phyloP scores from a whole-genome alignment of 345 rosid genomes.

The Odontarrhena argentea region DNA sequence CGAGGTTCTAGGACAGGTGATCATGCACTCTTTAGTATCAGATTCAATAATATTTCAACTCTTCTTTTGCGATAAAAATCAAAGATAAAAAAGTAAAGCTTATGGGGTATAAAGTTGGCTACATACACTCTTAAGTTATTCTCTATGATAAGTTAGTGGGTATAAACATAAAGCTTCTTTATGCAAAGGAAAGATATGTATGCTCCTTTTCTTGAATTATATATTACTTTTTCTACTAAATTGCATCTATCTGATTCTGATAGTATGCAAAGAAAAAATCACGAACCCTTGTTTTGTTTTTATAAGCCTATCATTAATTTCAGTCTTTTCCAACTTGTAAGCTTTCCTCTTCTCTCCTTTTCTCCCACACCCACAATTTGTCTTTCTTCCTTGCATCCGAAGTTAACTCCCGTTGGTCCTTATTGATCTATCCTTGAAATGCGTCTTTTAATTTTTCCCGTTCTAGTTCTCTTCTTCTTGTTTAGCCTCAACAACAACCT shows the following conservation, averaged over 20 bases:
- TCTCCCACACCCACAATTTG: slow-evolving; percentile 35
- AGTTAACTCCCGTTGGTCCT: neutral
- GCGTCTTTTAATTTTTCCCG: slow-evolving; percentile 42
- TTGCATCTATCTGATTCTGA: slow-evolving; percentile 42
- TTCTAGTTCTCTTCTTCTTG: slow-evolving; percentile 41
- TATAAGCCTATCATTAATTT: slow-evolving; percentile 41
- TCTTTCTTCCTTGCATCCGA: slow-evolving; percentile 34
- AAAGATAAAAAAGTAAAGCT: slow-evolving; percentile 25
- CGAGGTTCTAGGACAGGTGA: slow-evolving; percentile 41
- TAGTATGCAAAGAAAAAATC: slow-evolving; percentile 13
- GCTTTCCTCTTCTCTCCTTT: slow-evolving; percentile 47
- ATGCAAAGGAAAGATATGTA: slow-evolving; percentile 55
- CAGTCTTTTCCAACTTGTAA: slow-evolving; percentile 43
- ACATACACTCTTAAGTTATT: slow-evolving; percentile 40
- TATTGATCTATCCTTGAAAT: slow-evolving; percentile 29
- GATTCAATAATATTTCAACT: slow-evolving; percentile 42
- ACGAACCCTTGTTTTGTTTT: slow-evolving; percentile 31
- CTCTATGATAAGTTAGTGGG: slow-evolving; percentile 56
- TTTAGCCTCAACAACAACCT: slow-evolving; percentile 39
- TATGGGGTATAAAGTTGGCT: slow-evolving; percentile 33
- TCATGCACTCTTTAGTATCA: slow-evolving; percentile 42
- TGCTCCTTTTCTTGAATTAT: slow-evolving; percentile 36
- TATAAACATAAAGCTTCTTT: slow-evolving; percentile 70
- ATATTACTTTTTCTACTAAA: slow-evolving; percentile 23
- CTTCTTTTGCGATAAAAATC: slow-evolving; percentile 28